These are phyloP conservation scores for Penicillium turbatum DNA, from an alignment of 495 filamentous ascomycete species.

Conservation along the genomic window DNA sequence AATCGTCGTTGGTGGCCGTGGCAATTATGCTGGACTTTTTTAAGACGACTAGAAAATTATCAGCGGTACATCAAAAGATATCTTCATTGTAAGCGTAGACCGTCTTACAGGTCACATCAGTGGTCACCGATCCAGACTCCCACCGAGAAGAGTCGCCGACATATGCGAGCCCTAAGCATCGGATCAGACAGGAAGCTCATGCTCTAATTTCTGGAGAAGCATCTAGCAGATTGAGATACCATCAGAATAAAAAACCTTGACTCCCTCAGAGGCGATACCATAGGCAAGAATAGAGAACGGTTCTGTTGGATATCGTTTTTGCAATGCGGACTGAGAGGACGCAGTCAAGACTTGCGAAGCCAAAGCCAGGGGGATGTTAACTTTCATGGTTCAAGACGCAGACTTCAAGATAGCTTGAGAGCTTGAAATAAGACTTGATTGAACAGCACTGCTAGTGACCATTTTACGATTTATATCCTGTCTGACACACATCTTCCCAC, in stretches of 20 bases:
- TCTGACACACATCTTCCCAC: background rate
- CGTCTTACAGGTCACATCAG: slow-evolving; percentile 24
- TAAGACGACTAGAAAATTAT: slow-evolving; percentile 12
- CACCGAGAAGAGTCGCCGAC: slow-evolving; percentile 23
- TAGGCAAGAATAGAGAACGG: slow-evolving; percentile 22
- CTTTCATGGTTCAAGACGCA: slow-evolving; percentile 5
- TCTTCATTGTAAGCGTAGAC: background rate
- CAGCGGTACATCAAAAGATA: background rate
- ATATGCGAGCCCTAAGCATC: slow-evolving; percentile 20
- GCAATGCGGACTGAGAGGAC: background rate
- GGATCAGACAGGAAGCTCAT: background rate
- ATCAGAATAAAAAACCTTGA: slow-evolving; percentile 22
- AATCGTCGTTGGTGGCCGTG: slow-evolving; percentile 18
- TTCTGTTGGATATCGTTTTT: slow-evolving; percentile 18
- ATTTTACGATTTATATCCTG: background rate
- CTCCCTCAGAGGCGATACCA: background rate
- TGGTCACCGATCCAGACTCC: slow-evolving; percentile 17
- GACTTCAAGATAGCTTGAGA: background rate
- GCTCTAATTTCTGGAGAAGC: too few relatives aligned
- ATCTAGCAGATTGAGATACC: too few relatives aligned
- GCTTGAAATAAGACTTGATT: background rate
- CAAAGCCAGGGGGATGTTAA: slow-evolving; percentile 5
- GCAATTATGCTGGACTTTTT: slow-evolving; percentile 8
- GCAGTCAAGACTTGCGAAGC: slow-evolving; percentile 3
- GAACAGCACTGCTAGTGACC: background rate